These are phyloP conservation scores for Grammothele lineata DNA, from an alignment of 768 basidiomycete genomes.

Conservation along the genomic window DNA sequence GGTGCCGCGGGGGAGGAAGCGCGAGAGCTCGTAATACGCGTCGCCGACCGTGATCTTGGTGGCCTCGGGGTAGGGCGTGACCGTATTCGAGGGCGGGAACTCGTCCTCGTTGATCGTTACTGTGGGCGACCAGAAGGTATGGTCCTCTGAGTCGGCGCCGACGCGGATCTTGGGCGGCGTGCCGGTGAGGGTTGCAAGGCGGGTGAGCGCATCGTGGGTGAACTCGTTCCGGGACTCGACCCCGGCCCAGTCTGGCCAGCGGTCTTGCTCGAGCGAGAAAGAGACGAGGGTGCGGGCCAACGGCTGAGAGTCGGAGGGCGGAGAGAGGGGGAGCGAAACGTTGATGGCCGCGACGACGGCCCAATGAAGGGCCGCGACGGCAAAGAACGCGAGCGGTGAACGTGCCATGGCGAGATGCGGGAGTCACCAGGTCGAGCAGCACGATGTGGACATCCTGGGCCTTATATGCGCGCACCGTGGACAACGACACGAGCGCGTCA, in stretches of 20 bases:
- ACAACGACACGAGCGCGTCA: too few species aligned
- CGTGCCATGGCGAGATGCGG: too few species aligned
- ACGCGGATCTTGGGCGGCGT: slow-evolving; percentile 54
- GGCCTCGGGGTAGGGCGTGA: slow-evolving; percentile 65
- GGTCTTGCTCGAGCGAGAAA: slow-evolving; percentile 67
- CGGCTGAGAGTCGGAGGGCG: slow-evolving; percentile 32
- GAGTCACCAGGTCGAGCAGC: too few species aligned
- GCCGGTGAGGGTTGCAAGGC: slow-evolving; percentile 49
- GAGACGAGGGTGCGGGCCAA: slow-evolving; percentile 50
- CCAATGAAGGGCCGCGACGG: not conserved
- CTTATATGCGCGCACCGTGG: too few species aligned
- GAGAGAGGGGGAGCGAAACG: slow-evolving; percentile 37
- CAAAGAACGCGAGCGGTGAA: not conserved
- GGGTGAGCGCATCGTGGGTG: slow-evolving; percentile 55
- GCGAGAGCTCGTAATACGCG: slow-evolving; percentile 48
- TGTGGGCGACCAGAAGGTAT: slow-evolving; percentile 48
- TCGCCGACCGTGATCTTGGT: slow-evolving; percentile 55
- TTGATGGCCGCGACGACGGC: slow-evolving; percentile 12
- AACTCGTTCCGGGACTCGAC: slow-evolving; percentile 48
- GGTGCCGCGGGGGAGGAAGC: slow-evolving; percentile 50
- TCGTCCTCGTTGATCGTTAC: slow-evolving; percentile 40
- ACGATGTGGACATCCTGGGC: too few species aligned
- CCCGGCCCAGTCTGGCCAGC: slow-evolving; percentile 68
- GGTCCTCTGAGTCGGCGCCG: slow-evolving; percentile 51
- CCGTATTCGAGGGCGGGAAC: slow-evolving; percentile 46